Conservation (phyloP, 2,329 filamentous ascomycete genomes). For the Delphinella strobiligena region DNA sequence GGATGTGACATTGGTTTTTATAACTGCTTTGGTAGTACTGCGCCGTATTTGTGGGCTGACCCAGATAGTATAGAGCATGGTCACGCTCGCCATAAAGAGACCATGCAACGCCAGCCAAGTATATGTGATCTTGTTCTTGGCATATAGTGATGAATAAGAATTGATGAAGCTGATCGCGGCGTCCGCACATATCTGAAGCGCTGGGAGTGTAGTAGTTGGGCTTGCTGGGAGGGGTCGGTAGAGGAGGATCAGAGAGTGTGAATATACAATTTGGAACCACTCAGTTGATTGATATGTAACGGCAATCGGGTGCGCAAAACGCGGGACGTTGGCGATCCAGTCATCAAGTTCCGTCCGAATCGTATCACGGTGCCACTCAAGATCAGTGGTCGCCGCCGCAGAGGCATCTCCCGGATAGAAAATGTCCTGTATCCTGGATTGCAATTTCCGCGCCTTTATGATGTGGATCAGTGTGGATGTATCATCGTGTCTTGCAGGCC, state of each 20-base stretch:
- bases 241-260: background rate
- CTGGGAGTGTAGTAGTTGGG: background rate
- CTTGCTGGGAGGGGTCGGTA: background rate
- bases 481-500: background rate
- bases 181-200: background rate
- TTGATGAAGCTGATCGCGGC: background rate
- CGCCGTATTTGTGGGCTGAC: background rate
- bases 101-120: background rate
- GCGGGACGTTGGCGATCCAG: background rate
- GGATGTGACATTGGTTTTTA: background rate
- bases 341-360: background rate
- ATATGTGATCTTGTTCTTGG: background rate
- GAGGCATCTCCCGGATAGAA: background rate
- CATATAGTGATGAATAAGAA: background rate
- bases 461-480: constrained; percentile 1
- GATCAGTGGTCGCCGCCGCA: background rate
- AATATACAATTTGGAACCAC: constrained; percentile 1
- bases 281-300: background rate
- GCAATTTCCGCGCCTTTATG: background rate
- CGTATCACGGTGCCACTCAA: background rate
- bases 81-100: background rate
- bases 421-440: background rate
- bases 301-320: background rate
- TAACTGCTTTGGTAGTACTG: background rate
- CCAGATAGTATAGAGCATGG: background rate